Evolutionary conservation across 164 flowering plant genomes (phyloP), one percentile per base, ranked within the genome.

Genomic region (Vitis rotundifolia): DNA sequence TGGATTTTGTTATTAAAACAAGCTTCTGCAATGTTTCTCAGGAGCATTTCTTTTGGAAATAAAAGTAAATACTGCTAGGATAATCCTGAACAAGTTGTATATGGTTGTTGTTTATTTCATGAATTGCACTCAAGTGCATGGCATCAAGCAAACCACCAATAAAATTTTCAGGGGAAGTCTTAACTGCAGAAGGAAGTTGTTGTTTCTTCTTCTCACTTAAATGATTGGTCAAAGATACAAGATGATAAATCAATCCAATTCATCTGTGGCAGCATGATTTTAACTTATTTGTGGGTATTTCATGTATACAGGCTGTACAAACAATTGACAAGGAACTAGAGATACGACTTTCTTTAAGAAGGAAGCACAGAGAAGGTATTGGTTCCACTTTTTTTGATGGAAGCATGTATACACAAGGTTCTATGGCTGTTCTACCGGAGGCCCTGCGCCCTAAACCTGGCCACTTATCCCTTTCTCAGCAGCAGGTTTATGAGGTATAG

Each of bases 381-480:
- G 87, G 90, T 63, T 58, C 97, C 8, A 63, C 91, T 59, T 87
- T 74, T 72, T 91, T 80, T 81, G 98, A 96, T 70, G 78, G 95
- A 49, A 87, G 76, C 75, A 76, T 83, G 37, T 92, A 87, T 66
- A 49, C 91, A 2, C 95, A 90, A 81, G 85, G 91, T 70, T 81
- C 94, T 51, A 76, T 90, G 81, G 87, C 90, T 71, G 78, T 80
- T 67, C 70, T 92, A 50, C 96, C 97, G 16, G 98, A 94, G 75
- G 87, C 97, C 28, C 92, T 96, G 26, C 98, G 98, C 22, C 97
- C 97, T 12, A 91, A 86, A 74, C 94, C 98, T 71, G 97, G 97
- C 49, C 91, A 88, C 60, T 74, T 96, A 74, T 88, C 98, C 56
- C 80, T 71, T 69, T 80, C 97, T 16, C 99, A 93, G 71, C 97